Evolutionary conservation across 208 protist species (phyloP).

Genomic region (Naegleria gruberi): DNA sequence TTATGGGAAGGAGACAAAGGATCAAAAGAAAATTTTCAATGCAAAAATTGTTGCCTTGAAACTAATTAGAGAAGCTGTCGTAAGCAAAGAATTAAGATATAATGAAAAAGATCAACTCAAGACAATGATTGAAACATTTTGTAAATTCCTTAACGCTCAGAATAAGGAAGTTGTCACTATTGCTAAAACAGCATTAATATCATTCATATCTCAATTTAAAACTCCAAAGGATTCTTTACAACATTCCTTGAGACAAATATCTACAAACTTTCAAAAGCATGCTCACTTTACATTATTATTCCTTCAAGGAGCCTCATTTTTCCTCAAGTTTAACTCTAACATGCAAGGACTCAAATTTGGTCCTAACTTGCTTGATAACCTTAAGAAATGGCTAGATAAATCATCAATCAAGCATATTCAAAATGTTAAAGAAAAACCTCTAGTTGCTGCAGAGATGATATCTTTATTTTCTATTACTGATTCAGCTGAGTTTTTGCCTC

Average conservation of each 20-base stretch:
- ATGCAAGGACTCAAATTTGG: background rate
- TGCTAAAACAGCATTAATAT: background rate
- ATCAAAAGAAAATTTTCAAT: background rate
- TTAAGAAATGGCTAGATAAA: background rate
- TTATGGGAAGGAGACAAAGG: background rate
- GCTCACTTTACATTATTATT: background rate
- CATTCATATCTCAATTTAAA: background rate
- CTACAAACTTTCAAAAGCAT: background rate
- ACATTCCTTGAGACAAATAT: background rate
- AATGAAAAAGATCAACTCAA: background rate
- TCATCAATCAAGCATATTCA: background rate
- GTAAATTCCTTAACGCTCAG: background rate
- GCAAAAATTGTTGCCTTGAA: background rate
- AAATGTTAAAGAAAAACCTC: background rate
- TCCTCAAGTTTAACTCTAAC: background rate
- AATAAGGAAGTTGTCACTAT: background rate
- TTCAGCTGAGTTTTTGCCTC: background rate
- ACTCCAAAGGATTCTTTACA: slow-evolving; percentile 1
- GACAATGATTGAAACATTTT: slow-evolving; percentile 6
- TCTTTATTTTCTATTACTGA: background rate
- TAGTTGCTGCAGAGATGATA: background rate
- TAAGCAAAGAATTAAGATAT: background rate
- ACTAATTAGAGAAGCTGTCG: background rate
- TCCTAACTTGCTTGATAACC: background rate
- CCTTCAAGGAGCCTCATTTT: background rate